Base-by-base conservation (phyloP, 495 filamentous ascomycete genomes). In the Aspergillus affinis region DNA sequence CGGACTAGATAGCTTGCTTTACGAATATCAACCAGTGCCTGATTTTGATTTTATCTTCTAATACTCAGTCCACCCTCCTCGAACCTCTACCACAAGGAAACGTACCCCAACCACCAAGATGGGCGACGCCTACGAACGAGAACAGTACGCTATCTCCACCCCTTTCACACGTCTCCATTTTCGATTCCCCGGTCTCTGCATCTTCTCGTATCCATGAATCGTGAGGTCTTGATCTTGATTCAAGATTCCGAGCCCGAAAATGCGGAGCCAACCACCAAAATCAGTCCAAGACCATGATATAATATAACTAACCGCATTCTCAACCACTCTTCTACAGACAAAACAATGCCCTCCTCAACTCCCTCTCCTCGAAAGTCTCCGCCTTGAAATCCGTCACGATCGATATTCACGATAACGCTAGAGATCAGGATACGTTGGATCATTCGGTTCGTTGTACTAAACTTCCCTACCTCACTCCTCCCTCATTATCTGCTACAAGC, bases 61-160 rank as follows among this genome's bases (percentile, higher is more conserved):
- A 45, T 19, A 8, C 15, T 23, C 53, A 20, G 13, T 8, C 36
- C 36, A 41, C 10, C 36, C 12, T 41, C 21, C 26, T 58, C n/a
- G 36, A 44, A 44, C 3, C 26, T 50, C 1, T 8, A 50, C 10
- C 41, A 15, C 48, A 48, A 20, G 19, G 21, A 30, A 26, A 48
- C 41, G 29, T 15, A 48, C 18, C 53, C 53, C 32, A 41, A 51
- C 19, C 26, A 26, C 21, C 68, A 81, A 78, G 29, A 97, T 97
- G 93, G 92, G 92, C 32, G 93, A 96, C 74, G 86, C 92, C 63
- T 98, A 95, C 79, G 92, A 96, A 79, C 90, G 93, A 70, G 93
- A 98, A 79, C 75, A 83, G 85, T 87, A 82, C 18, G 71, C 41
- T 30, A 20, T 68, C 57, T 29, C 48, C 49, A 30, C 54, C 32